phyloP scores from a whole-genome alignment of 1,139 yeast genomes.

The Hemisphaericaspora xylanilytica region DNA sequence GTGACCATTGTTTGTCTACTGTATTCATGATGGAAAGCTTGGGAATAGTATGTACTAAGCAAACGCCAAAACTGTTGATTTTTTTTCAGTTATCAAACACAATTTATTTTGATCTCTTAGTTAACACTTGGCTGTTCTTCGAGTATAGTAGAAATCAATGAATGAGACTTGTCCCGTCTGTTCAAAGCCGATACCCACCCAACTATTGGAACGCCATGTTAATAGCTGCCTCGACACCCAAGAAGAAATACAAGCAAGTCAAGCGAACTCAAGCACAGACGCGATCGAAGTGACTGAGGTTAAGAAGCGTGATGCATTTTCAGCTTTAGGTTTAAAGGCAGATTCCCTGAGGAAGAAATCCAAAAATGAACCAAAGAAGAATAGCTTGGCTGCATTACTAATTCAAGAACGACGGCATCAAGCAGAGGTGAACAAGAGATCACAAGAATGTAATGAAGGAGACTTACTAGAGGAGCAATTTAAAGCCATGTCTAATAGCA shows the following conservation, averaged over 20 bases:
- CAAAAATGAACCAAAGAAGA: constrained; percentile 20
- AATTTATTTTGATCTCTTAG: too few relatives aligned
- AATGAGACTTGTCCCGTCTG: constrained; percentile 38
- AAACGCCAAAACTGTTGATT: too few relatives aligned
- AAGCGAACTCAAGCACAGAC: constrained; percentile 7
- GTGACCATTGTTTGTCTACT: neutral
- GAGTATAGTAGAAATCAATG: too few relatives aligned
- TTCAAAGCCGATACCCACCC: constrained; percentile 20
- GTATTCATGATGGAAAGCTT: constrained; percentile 1
- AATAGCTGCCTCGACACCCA: constrained; percentile 33
- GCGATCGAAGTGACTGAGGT: constrained; percentile 5
- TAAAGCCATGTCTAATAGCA: constrained; percentile 8
- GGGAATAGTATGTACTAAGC: too few relatives aligned
- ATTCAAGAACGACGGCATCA: constrained; percentile 33
- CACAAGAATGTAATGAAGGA: constrained; percentile 10
- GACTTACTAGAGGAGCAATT: constrained; percentile 8
- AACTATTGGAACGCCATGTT: constrained; percentile 39
- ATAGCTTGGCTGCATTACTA: constrained; percentile 31
- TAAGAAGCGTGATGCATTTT: constrained; percentile 22
- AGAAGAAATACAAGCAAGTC: constrained; percentile 8
- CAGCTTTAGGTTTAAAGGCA: constrained; percentile 30
- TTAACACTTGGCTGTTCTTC: too few relatives aligned
- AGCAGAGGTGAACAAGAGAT: constrained; percentile 11
- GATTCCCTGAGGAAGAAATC: constrained; percentile 22
- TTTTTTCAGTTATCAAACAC: too few relatives aligned